Evolutionary conservation across 495 filamentous ascomycete species (phyloP), one percentile per base, ranked within the genome.

Genomic region (Schizothecium vesticola): DNA sequence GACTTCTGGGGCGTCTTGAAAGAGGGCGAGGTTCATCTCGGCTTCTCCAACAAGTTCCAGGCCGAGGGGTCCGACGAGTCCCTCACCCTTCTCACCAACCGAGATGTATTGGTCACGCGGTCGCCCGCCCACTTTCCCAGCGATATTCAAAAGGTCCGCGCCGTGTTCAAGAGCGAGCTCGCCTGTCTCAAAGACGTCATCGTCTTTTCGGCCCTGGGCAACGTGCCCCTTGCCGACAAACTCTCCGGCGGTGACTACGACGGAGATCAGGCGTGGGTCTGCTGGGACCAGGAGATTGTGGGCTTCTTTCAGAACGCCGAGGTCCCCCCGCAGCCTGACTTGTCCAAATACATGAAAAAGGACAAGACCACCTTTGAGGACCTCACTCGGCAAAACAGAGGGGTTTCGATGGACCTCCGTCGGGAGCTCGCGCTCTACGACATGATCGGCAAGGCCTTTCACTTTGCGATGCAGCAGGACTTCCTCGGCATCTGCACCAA

Each of bases 191-290:
- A 90, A 68, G 92, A 97, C 74, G 91, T 97, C 7, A 90, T 97
- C 67, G 86, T 97, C 1, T 97, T 99, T 72, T 84, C 95, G 0
- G 83, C 84, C 0, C 86, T 85, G 71, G 94, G 95, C 0, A 62
- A 85, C 12, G 83, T 83, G 23, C 86, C 92, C 0, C 84, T 96
- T 1, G 95, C 93, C 0, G 86, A 88, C 33, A 91, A 92, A 76
- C 82, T 97, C 0, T 95, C 92, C 4, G 95, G 94, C 16, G 95
- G 95, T 10, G 95, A 99, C 77, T 97, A 97, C 75, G 94, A 97
- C 68, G 95, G 95, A 0, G 95, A 99, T 71, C 89, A 84, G 56
- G 91, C 88, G 0, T 95, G 93, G 93, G 81, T 96, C 19, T 97
- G 93, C 76, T 97, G 93, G 94, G 93, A 97, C 67, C 82, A 83